Conservation (phyloP, 805 yeast species). For the Ogataea siamensis region DNA sequence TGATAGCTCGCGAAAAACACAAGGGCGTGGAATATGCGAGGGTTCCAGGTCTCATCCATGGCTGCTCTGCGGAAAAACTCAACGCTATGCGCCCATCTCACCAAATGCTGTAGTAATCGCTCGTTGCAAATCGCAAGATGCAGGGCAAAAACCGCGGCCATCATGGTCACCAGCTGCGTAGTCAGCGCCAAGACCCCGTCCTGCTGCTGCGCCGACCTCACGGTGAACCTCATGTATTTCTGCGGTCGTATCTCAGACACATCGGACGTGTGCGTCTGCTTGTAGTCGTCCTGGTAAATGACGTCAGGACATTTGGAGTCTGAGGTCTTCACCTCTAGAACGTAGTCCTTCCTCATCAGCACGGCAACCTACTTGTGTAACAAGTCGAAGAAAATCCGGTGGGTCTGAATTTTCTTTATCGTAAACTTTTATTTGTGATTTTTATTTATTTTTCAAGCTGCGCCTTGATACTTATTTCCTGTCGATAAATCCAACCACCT, state of each 20-base stretch:
- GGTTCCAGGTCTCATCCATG: not conserved
- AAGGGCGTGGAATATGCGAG: conserved; percentile 9
- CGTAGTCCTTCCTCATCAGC: conserved; percentile 29
- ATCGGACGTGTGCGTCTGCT: conserved; percentile 1
- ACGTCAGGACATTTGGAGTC: conserved; percentile 19
- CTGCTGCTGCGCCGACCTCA: conserved; percentile 13
- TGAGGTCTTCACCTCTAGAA: conserved; percentile 30
- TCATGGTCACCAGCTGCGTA: conserved; percentile 6
- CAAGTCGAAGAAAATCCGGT: no score
- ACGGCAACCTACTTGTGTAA: no score
- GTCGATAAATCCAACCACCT: conserved; percentile 55
- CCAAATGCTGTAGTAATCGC: not conserved
- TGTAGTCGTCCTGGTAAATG: conserved; percentile 18
- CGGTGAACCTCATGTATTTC: conserved; percentile 22
- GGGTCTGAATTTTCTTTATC: conserved; percentile 5
- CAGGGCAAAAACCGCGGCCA: conserved; percentile 9
- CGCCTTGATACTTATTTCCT: conserved; percentile 3
- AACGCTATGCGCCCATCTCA: not conserved
- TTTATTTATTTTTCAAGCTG: conserved; percentile 1
- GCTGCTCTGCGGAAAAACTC: not conserved
- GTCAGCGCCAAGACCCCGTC: conserved; percentile 1
- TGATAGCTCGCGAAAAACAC: conserved; percentile 18
- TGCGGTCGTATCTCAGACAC: conserved; percentile 5
- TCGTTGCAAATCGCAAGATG: conserved; percentile 1
- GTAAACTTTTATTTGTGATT: not conserved